These are phyloP conservation scores for Dioscorea zingiberensis DNA, from an alignment of 106 monocot genomes.

Conservation along the genomic window DNA sequence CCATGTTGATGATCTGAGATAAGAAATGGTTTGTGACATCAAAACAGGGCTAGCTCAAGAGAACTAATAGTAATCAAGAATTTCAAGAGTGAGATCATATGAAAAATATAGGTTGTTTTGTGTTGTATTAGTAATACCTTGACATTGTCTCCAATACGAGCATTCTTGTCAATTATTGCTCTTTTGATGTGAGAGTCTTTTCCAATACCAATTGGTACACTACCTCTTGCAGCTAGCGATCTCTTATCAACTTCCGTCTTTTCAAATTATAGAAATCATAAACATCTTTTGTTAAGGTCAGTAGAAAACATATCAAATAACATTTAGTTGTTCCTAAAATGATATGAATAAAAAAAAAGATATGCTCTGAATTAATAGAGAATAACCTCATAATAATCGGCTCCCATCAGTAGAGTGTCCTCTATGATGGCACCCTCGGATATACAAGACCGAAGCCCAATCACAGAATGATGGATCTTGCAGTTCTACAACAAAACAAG, in stretches of 20 bases:
- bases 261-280: constrained; percentile 2
- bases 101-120: no score
- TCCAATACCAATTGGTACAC: constrained; percentile 88
- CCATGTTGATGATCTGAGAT: constrained; percentile 71
- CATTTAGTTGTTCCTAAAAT: no score
- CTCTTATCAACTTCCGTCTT: constrained; percentile 84
- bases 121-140: constrained; percentile 37
- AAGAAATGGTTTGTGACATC: no score
- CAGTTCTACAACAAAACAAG: constrained; percentile 46
- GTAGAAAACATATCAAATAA: no score
- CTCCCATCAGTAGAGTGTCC: constrained; percentile 92
- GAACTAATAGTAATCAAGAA: no score
- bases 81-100: no score
- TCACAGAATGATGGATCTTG: constrained; percentile 90
- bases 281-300: no score
- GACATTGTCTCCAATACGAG: constrained; percentile 91
- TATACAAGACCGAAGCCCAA: constrained; percentile 89
- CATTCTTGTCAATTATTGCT: constrained; percentile 96
- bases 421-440: constrained; percentile 94
- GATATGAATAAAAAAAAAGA: no score
- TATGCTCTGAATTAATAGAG: no score
- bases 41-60: no score
- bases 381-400: constrained; percentile 95
- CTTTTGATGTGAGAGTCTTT: constrained; percentile 79
- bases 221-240: constrained; percentile 58